Evolutionary conservation across 2,329 filamentous ascomycete species (phyloP), one percentile per base, ranked within the genome.

Genomic region (Ploettnerulaceae sp.): DNA sequence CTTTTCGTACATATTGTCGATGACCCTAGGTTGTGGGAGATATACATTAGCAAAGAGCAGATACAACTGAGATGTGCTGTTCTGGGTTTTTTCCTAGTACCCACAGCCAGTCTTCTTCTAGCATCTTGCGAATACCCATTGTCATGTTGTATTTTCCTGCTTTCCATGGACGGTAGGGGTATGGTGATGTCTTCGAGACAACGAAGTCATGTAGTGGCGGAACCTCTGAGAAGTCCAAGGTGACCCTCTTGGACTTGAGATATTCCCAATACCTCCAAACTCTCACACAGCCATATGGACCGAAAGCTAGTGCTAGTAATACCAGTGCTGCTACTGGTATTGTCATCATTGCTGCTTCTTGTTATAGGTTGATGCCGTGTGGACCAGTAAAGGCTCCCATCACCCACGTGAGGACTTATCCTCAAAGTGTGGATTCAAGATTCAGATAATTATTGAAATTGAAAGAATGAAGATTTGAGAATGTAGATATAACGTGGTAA

Each of bases 1-100:
- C 18, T 66, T 59, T 43, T 64, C 60, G 49, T 74, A 73, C 12
- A 66, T 64, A 14, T 67, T 66, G 50, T 74, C 70, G 39, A 75
- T 56, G 1, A 50, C 17, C 6, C 36, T n/a, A 2, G 28, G 28
- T 4, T 9, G 9, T 31, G 4, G 28, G 2, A n/a, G 28, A 5
- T 14, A 18, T 18, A 33, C 2, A 6, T 34, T 34, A 2, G 9
- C 3, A 14, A 20, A 7, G 3, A 1, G 18, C 8, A 11, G 3
- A 8, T 8, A 20, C 6, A 20, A 2, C 4, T 20, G 15, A 18
- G 14, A 20, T 12, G n/a, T n/a, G n/a, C n/a, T n/a, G n/a, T 34
- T 20, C 31, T 11, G 17, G 15, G 15, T 5, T 11, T 11, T 9
- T 17, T 15, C 17, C 11, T 25, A 20, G 7, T 3, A 38, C 22